A percentile compares a stretch with the other conserved stretches of the same genome.
phyloP scores from a whole-genome alignment of 2,329 filamentous ascomycete species.

The Pleomassaria siparia region DNA sequence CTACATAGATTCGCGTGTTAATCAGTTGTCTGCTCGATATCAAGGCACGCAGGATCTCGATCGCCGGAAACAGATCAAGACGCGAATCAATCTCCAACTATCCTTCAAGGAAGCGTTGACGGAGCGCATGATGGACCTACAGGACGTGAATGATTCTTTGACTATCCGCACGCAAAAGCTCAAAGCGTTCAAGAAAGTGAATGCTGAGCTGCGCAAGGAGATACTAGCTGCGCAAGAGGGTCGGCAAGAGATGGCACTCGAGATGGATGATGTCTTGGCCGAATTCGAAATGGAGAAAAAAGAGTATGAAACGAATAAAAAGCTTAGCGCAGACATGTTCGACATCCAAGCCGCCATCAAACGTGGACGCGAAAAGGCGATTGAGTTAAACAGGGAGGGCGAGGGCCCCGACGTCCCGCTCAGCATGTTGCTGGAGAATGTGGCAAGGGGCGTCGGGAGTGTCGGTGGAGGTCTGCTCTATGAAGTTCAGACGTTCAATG shows the following conservation, averaged over 20 bases:
- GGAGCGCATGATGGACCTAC: constrained; percentile 53
- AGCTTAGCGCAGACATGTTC: constrained; percentile 34
- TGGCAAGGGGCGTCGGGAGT: constrained; percentile 28
- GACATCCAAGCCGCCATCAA: constrained; percentile 42
- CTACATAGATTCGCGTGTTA: constrained; percentile 50
- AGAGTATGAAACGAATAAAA: constrained; percentile 24
- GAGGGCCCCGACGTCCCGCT: constrained; percentile 37
- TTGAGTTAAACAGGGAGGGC: constrained; percentile 28
- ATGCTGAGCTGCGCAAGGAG: constrained; percentile 49
- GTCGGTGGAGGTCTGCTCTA: constrained; percentile 35
- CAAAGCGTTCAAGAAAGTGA: constrained; percentile 47
- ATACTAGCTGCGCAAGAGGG: constrained; percentile 52
- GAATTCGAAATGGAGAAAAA: constrained; percentile 30
- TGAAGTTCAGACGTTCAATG: constrained; percentile 36
- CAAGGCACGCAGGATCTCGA: constrained; percentile 42
- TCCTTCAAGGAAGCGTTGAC: constrained; percentile 52
- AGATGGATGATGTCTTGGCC: constrained; percentile 51
- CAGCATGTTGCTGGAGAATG: constrained; percentile 32
- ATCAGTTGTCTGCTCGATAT: constrained; percentile 43
- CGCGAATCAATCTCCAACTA: constrained; percentile 51
- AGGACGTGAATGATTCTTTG: constrained; percentile 55
- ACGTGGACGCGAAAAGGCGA: constrained; percentile 35
- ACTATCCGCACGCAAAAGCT: constrained; percentile 49
- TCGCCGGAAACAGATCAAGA: constrained; percentile 44
- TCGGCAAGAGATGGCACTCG: constrained; percentile 52